phyloP scores from a whole-genome alignment of 106 monocot genomes.

The Allium sativum region DNA sequence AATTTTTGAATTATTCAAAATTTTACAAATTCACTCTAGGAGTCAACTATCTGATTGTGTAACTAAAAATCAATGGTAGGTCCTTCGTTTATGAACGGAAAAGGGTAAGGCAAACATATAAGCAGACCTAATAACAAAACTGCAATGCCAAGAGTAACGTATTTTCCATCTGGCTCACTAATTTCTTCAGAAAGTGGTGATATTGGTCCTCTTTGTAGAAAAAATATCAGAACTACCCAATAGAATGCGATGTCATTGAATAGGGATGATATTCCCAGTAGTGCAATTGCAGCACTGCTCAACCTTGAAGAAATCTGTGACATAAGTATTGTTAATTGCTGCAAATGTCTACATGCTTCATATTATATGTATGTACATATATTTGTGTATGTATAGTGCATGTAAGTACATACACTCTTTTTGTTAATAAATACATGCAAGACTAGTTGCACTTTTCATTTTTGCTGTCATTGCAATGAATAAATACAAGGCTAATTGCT shows the following conservation, averaged over 20 bases:
- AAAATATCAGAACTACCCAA: constrained; percentile 79
- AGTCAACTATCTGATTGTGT: background rate
- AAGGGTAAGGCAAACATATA: constrained; percentile 78
- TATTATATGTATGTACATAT: no score
- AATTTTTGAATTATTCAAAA: background rate
- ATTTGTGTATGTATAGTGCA: no score
- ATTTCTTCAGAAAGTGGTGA: constrained; percentile 92
- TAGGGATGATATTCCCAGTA: constrained; percentile 73
- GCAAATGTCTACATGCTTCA: no score
- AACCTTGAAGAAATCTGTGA: constrained; percentile 54
- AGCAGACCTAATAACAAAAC: constrained; percentile 72
- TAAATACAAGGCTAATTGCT: no score
- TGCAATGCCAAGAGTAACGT: constrained; percentile 47
- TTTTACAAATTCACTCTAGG: background rate
- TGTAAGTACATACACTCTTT: no score
- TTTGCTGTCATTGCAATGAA: no score
- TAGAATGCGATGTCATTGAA: constrained; percentile 92
- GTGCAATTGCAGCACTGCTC: constrained; percentile 38
- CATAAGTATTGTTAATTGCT: background rate
- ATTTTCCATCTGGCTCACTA: constrained; percentile 59
- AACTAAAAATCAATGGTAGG: constrained; percentile 43
- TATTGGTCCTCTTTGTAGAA: constrained; percentile 87
- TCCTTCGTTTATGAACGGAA: constrained; percentile 48
- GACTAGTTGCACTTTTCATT: no score
- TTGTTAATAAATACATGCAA: no score